Evolutionary conservation across 169 alveolate genomes (phyloP).

Genomic region (Babesia ovata): DNA sequence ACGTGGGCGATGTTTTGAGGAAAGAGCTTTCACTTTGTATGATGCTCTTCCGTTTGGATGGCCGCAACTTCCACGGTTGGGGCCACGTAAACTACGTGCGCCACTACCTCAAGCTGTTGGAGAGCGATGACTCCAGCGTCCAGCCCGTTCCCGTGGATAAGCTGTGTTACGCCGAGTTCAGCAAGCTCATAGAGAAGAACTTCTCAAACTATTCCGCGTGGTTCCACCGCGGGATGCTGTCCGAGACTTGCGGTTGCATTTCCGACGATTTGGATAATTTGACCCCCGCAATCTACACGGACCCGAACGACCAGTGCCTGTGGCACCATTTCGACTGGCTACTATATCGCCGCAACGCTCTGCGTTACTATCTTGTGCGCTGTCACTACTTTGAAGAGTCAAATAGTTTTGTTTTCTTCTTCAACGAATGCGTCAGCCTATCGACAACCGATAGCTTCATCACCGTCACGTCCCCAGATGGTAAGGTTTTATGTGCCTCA

Average conservation of each 20-base stretch:
- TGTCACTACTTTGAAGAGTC: constrained; percentile 6
- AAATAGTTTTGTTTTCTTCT: constrained; percentile 25
- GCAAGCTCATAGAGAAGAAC: constrained; percentile 47
- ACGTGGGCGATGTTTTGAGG: constrained; percentile 24
- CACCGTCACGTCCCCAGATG: not conserved
- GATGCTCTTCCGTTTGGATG: constrained; percentile 43
- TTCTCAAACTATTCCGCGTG: constrained; percentile 67
- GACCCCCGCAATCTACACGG: constrained; percentile 63
- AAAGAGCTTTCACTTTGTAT: constrained; percentile 48
- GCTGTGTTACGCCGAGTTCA: constrained; percentile 22
- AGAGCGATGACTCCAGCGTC: not conserved
- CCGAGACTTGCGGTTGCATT: constrained; percentile 18
- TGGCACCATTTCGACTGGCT: constrained; percentile 66
- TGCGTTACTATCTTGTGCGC: constrained; percentile 24
- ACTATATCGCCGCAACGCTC: constrained; percentile 38
- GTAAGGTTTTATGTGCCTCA: not conserved
- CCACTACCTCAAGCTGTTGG: constrained; percentile 48
- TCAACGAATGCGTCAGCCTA: constrained; percentile 43
- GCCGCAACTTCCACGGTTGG: constrained; percentile 72
- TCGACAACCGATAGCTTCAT: constrained; percentile 21
- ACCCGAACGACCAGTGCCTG: constrained; percentile 64
- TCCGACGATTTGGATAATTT: constrained; percentile 29
- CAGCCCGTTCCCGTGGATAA: constrained; percentile 10
- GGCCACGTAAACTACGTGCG: constrained; percentile 50
- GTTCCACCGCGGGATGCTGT: constrained; percentile 40